Base-by-base conservation (phyloP, 1,284 basidiomycete genomes). In the Moniliophthora roreri region DNA sequence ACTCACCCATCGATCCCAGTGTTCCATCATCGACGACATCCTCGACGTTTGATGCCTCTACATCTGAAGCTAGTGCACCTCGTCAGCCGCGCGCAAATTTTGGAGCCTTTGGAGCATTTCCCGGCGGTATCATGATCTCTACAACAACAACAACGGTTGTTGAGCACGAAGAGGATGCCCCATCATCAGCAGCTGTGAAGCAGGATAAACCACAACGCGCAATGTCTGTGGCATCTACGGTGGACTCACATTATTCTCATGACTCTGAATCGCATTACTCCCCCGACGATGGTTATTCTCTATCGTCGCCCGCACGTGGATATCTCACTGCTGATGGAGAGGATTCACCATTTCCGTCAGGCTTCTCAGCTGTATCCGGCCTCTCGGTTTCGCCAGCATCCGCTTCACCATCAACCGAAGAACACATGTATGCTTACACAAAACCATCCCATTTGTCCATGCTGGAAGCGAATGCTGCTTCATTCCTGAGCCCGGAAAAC, bases 391-490 rank as follows among this genome's bases (percentile, higher is more conserved):
- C 24, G 9, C 11, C 44, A 8, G 24, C 44, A 11, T 46, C 44
- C n/a, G 24, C 24, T 28, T 46, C 18, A 20, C 40, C 40, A 18
- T 41, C 44, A 16, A n/a, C 44, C 18, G 44, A 46, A 7, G 44
- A 46, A 32, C 44, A 23, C 9, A 18, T 32, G n/a, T 16, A 6
- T 11, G 28, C 28, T 6, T 32, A 16, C 16, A 15, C 44, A 8
- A 46, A 46, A 32, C 44, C 44, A 16, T 46, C 44, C 2, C 23
- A 46, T 46, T 26, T 46, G 21, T 46, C 44, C 5, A 32, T 46
- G 44, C n/a, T 32, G 16, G 44, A 46, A 32, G 44, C 44, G 13
- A 46, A 46, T 16, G 44, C 44, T 26, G 44, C 44, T 10, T 46
- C 44, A 16, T 46, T 15, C 26, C 44, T 46, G 9, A 23, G 44